These are phyloP conservation scores for Xylariomycetidae sp. DNA, from an alignment of 2,329 filamentous ascomycete species.

Conservation along the genomic window DNA sequence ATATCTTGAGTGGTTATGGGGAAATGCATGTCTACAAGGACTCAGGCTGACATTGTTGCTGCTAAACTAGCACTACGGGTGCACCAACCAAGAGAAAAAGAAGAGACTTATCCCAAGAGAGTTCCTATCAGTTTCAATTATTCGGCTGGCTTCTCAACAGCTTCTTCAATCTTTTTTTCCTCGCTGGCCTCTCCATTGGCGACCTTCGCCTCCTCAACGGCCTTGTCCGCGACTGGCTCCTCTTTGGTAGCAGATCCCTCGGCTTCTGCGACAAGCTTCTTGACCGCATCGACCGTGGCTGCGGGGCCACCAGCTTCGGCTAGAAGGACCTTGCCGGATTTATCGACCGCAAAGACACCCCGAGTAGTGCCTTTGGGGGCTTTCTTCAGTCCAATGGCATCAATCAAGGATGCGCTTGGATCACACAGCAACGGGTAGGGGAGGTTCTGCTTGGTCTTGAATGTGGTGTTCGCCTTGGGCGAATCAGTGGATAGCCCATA, in stretches of 20 bases:
- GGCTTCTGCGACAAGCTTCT: slow-evolving; percentile 57
- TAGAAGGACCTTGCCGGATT: slow-evolving; percentile 73
- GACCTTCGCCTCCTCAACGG: slow-evolving; percentile 22
- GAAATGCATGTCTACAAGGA: too few species aligned
- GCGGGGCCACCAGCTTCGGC: slow-evolving; percentile 71
- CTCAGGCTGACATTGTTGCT: too few species aligned
- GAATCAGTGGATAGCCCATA: slow-evolving; percentile 87
- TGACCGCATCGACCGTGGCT: slow-evolving; percentile 72
- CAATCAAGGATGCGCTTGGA: slow-evolving; percentile 66
- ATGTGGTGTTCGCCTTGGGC: slow-evolving; percentile 86
- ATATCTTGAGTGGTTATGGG: too few species aligned
- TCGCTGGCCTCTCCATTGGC: slow-evolving; percentile 22
- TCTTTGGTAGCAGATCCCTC: slow-evolving; percentile 20
- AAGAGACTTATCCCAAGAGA: slow-evolving; percentile 6
- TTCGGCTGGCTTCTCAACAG: slow-evolving; percentile 3
- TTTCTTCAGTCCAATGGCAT: slow-evolving; percentile 87
- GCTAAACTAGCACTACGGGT: too few species aligned
- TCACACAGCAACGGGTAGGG: slow-evolving; percentile 89
- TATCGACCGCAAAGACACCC: slow-evolving; percentile 84
- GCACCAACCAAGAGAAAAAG: too few species aligned
- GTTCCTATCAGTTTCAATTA: slow-evolving; percentile 1
- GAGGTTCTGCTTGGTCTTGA: slow-evolving; percentile 86
- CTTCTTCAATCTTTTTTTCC: slow-evolving; percentile 43
- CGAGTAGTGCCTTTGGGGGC: slow-evolving; percentile 72
- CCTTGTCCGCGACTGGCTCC: slow-evolving; percentile 16